Conservation (phyloP, 306 rosid species). For the Benincasa hispida region DNA sequence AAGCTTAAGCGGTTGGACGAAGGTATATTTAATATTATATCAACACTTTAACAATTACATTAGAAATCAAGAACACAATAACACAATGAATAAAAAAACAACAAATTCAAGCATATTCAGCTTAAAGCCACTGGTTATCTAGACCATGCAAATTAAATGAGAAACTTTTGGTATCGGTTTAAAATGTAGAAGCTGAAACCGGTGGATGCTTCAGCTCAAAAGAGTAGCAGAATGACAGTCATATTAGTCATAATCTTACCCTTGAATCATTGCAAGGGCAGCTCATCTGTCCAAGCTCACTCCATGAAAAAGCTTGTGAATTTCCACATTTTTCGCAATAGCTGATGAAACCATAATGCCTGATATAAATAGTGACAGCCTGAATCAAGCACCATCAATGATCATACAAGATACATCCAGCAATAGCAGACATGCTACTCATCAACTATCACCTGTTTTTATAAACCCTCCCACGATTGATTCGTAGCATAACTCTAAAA, state of each 20-base stretch:
- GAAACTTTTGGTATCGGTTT: neutral
- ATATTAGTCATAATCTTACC: slow-evolving; percentile 22
- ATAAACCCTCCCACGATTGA: slow-evolving; percentile 59
- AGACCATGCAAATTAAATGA: neutral
- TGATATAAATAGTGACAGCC: slow-evolving; percentile 7
- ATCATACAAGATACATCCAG: neutral
- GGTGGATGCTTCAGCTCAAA: neutral
- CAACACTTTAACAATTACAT: neutral
- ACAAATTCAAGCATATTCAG: neutral
- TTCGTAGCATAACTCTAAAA: slow-evolving; percentile 69
- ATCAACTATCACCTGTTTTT: slow-evolving; percentile 34
- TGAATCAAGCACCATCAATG: neutral
- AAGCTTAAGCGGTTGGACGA: too few relatives aligned
- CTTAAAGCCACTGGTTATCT: neutral
- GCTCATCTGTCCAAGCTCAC: slow-evolving; percentile 54
- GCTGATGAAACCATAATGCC: slow-evolving; percentile 68
- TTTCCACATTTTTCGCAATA: slow-evolving; percentile 66
- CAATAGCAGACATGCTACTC: neutral
- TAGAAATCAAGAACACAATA: neutral
- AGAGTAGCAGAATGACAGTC: neutral
- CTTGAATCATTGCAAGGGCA: slow-evolving; percentile 54
- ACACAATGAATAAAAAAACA: neutral
- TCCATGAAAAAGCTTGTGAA: slow-evolving; percentile 66
- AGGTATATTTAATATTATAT: too few relatives aligned
- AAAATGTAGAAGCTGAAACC: neutral